Conservation (phyloP, 2,329 filamentous ascomycete genomes). For the Trichophyton simii region DNA sequence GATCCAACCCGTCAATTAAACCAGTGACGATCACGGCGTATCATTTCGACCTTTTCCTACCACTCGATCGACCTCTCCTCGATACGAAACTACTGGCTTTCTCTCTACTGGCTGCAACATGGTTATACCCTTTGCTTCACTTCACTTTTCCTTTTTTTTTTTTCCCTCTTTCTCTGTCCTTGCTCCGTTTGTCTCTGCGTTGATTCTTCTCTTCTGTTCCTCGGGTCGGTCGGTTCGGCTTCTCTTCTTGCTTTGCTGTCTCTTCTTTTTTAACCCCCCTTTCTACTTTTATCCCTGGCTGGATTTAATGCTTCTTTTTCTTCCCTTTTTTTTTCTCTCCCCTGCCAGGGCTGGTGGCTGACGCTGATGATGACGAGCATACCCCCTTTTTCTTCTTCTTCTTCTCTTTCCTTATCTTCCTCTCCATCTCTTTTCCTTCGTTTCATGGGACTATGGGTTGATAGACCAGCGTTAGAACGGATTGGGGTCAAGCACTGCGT, state of each 20-base stretch:
- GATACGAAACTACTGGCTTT: not conserved
- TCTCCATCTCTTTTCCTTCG: constrained; percentile 6
- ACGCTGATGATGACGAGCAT: constrained; percentile 1
- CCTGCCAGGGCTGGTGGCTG: not conserved
- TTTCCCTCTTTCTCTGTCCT: not conserved
- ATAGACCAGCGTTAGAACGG: constrained; percentile 14
- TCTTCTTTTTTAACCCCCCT: not conserved
- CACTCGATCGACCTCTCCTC: not conserved
- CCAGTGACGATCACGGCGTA: not conserved
- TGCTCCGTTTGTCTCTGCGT: too few species aligned
- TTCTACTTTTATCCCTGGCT: constrained; percentile 2
- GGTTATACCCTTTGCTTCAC: not conserved
- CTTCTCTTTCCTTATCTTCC: not conserved
- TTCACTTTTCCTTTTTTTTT: not conserved
- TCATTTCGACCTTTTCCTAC: not conserved
- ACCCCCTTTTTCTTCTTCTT: constrained; percentile 2
- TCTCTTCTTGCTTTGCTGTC: not conserved
- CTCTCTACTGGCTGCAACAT: not conserved
- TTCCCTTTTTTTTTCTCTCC: not conserved
- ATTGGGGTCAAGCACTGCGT: constrained; percentile 4
- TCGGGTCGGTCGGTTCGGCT: not conserved
- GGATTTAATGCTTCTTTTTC: not conserved
- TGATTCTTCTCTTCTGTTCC: not conserved
- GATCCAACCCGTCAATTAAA: not conserved
- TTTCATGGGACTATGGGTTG: constrained; percentile 7